Evolutionary conservation across 331 rosid genomes (phyloP).

Genomic region (Quercus phellos): DNA sequence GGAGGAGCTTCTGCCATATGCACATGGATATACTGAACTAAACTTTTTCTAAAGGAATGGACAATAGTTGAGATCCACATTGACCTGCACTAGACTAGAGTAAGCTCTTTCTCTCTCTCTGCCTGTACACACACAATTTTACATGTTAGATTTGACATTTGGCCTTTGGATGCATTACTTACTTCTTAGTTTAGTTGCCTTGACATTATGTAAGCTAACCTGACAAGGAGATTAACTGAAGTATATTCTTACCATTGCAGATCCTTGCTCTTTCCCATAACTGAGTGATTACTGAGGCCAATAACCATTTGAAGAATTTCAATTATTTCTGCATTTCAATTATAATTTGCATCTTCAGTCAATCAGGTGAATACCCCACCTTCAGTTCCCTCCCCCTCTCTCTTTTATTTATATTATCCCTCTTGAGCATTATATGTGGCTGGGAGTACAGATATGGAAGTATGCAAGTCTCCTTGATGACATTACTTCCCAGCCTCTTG

Average conservation of each 20-base stretch:
- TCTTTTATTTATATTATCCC: background rate
- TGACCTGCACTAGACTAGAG: slow-evolving; percentile 40
- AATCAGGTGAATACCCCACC: background rate
- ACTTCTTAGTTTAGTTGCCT: background rate
- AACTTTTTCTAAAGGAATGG: slow-evolving; percentile 70
- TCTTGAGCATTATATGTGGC: background rate
- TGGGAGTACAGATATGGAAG: background rate
- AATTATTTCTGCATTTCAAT: background rate
- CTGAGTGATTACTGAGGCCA: background rate
- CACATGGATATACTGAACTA: slow-evolving; percentile 92
- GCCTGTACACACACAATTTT: background rate
- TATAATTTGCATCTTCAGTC: background rate
- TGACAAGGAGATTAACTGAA: too few species aligned
- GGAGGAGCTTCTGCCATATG: slow-evolving; percentile 88
- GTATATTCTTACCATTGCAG: background rate
- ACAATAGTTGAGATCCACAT: slow-evolving; percentile 33
- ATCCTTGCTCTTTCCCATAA: background rate
- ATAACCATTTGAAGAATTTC: background rate
- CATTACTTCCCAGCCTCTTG: background rate
- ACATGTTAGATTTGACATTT: background rate
- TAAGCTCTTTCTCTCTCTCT: slow-evolving; percentile 29
- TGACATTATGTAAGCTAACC: too few species aligned
- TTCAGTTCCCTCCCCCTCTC: background rate
- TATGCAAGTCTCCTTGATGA: background rate
- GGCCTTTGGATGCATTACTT: background rate